Conservation (phyloP, 2,329 filamentous ascomycete species). For the Sarocladium strictum region DNA sequence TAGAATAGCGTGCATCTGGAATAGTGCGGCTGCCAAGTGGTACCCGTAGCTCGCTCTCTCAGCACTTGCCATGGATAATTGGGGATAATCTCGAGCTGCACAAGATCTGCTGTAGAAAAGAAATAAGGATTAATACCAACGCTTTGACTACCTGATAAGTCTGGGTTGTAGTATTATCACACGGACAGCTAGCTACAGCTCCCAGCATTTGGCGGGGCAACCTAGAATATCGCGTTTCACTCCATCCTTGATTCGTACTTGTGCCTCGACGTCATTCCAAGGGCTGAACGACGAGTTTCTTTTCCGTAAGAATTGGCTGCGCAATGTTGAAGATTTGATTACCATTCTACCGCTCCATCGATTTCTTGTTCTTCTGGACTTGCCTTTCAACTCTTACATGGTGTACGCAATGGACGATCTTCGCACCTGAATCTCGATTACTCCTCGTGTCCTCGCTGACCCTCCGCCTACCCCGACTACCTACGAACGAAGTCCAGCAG, state of each 20-base stretch:
- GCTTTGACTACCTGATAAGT: too few species aligned
- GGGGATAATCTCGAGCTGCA: too few species aligned
- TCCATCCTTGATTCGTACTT: background rate
- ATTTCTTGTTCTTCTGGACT: background rate
- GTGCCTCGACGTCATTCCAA: background rate
- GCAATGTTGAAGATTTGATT: background rate
- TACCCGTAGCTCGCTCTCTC: too few species aligned
- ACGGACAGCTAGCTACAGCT: background rate
- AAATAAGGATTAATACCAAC: too few species aligned
- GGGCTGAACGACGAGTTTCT: background rate
- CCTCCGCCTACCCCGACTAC: background rate
- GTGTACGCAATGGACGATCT: background rate
- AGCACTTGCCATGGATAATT: too few species aligned
- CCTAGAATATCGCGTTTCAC: slow-evolving; percentile 3
- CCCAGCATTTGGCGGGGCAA: slow-evolving; percentile 1
- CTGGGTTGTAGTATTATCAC: too few species aligned
- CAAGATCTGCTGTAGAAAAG: too few species aligned
- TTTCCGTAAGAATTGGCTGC: background rate
- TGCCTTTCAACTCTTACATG: background rate
- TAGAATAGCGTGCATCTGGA: too few species aligned
- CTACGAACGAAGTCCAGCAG: background rate
- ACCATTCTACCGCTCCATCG: background rate
- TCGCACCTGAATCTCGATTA: background rate
- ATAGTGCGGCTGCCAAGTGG: too few species aligned
- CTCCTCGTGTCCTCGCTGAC: background rate